A percentile compares a stretch with the other conserved stretches of the same genome.
These are phyloP conservation scores for Avena atlantica DNA, from an alignment of 176 grass and related monocot species.

Conservation along the genomic window DNA sequence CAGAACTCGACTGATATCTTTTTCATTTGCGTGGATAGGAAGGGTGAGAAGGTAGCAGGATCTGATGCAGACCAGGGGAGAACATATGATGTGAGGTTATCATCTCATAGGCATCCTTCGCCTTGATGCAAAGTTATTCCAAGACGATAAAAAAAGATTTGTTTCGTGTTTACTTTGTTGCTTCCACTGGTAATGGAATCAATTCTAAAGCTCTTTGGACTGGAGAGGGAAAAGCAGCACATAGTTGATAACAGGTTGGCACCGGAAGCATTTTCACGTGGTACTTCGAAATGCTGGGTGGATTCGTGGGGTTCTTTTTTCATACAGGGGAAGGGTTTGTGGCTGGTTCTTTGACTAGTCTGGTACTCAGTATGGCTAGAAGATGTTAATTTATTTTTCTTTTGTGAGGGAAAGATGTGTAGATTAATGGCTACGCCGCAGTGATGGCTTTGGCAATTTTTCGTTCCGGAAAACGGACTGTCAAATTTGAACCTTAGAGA, in stretches of 20 bases:
- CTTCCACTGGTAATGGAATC: constrained; percentile 33
- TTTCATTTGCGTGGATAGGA: constrained; percentile 42
- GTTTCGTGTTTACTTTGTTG: neutral
- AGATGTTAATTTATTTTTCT: neutral
- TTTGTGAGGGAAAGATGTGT: neutral
- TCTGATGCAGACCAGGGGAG: neutral
- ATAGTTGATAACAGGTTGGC: neutral
- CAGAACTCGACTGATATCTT: constrained; percentile 69
- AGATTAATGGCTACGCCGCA: neutral
- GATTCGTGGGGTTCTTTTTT: neutral
- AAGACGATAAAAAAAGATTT: neutral
- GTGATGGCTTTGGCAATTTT: neutral
- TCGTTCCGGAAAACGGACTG: neutral
- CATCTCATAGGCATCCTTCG: constrained; percentile 7
- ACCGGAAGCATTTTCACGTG: neutral
- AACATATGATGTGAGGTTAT: constrained; percentile 5
- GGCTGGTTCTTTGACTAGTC: neutral
- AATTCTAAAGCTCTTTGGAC: constrained; percentile 30
- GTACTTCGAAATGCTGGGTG: neutral
- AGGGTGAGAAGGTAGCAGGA: neutral
- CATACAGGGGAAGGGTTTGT: neutral
- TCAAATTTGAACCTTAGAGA: neutral
- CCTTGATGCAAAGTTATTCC: constrained; percentile 38
- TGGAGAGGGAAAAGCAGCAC: constrained; percentile 9
- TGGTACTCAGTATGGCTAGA: neutral